Evolutionary conservation across 371 early-diverging fungal species (phyloP), one percentile per base, ranked within the genome.

Genomic region (Apophysomyces ossiformis): DNA sequence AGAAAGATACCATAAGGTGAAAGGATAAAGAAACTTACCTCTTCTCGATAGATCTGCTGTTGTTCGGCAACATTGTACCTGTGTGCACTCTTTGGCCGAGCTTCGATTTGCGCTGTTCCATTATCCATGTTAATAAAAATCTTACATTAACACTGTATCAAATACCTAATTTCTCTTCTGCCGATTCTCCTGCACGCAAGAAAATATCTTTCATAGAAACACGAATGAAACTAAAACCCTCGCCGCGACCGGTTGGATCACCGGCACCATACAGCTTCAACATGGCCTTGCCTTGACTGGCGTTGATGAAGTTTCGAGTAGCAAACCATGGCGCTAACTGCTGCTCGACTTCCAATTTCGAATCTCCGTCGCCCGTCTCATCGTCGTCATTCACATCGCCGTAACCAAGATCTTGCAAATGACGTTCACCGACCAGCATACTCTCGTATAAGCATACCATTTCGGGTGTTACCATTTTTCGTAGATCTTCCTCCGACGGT

Each of bases 221-320:
- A 61, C 96, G 90, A 67, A 99, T 93, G 77, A 98, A 99, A 81
- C 97, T 97, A 75, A 99, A 99, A 13, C 98, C 99, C 79, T 99
- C 99, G 37, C 98, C 99, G 35, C 93, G 85, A 6, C 99, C 99
- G 0, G 99, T 97, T 1, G 99, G 99, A 74, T 98, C 97, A 67
- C 97, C 98, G n/a, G 92, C 92, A 38, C 97, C 98, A 74, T 91
- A 92, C 9, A 98, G 85, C 74, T 95, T 91, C 50, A 97, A 77
- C 96, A 95, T 95, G 18, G 94, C 95, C 69, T 98, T 98, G 37
- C 93, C 94, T 75, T 90, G 90, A 13, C 92, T 90, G 7, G 94
- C 94, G 66, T 91, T 92, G 68, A 93, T 89, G 82, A 99, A 99
- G 82, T 99, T 99, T 54, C 94, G 89, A 5, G 97, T 98, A 15